phyloP scores from a whole-genome alignment of 805 yeast genomes.

The Helenozyma baotianmanensis region DNA sequence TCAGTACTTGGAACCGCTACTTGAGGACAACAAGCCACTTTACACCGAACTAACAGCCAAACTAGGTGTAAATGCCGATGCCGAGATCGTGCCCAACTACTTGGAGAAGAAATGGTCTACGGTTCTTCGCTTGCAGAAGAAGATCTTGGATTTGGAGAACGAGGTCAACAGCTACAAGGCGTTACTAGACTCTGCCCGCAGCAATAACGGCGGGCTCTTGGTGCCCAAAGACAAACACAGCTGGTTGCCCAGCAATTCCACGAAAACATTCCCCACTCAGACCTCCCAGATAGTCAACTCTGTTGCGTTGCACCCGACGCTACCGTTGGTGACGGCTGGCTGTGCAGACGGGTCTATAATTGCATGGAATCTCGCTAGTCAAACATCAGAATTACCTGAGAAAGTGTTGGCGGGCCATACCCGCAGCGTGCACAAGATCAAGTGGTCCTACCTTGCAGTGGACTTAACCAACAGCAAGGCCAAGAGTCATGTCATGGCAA shows the following conservation, averaged over 20 bases:
- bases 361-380: conserved; percentile 59
- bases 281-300: conserved; percentile 53
- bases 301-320: conserved; percentile 68
- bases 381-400: conserved; percentile 57
- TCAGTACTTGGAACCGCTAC: conserved; percentile 42
- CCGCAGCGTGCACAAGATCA: conserved; percentile 55
- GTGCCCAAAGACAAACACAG: conserved; percentile 29
- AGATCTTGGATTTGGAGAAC: conserved; percentile 64
- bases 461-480: conserved; percentile 28
- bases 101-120: conserved; percentile 85
- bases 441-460: conserved; percentile 44
- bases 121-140: conserved; percentile 72
- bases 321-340: conserved; percentile 61
- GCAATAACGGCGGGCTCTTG: conserved; percentile 6
- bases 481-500: conserved; percentile 35
- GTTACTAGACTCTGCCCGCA: conserved; percentile 31
- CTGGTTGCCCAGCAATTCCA: conserved; percentile 60
- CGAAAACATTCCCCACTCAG: conserved; percentile 49
- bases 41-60: background rate
- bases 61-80: conserved; percentile 16
- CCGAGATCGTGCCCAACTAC: conserved; percentile 31
- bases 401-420: conserved; percentile 71
- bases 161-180: conserved; percentile 48
- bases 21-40: conserved; percentile 6
- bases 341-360: conserved; percentile 69